phyloP scores from a whole-genome alignment of 2,329 filamentous ascomycete genomes.

The Colletotrichum falcatum region DNA sequence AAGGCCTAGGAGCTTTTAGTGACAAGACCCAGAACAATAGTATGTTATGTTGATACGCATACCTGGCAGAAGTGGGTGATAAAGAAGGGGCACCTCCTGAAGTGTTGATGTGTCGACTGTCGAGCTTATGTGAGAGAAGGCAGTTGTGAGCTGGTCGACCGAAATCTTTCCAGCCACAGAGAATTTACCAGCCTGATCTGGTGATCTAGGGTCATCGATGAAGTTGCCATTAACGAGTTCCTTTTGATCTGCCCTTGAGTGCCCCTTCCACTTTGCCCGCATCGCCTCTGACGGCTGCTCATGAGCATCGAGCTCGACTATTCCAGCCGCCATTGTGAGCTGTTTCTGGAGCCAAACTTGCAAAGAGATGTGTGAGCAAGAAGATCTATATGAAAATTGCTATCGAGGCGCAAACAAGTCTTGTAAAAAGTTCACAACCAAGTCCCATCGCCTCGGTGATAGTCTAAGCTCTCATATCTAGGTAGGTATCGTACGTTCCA shows the following conservation, averaged over 20 bases:
- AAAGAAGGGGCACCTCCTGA: slow-evolving; percentile 66
- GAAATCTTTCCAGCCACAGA: slow-evolving; percentile 58
- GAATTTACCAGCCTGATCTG: slow-evolving; percentile 58
- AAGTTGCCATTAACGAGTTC: slow-evolving; percentile 65
- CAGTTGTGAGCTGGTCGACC: slow-evolving; percentile 54
- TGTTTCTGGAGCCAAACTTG: background rate
- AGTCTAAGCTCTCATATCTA: slow-evolving; percentile 17
- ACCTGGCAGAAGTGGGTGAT: slow-evolving; percentile 78
- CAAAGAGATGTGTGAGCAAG: background rate
- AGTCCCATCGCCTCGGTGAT: background rate
- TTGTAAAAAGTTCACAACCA: background rate
- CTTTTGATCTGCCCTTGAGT: slow-evolving; percentile 69
- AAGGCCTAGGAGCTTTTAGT: slow-evolving; percentile 69
- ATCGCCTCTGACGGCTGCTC: slow-evolving; percentile 80
- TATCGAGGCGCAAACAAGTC: background rate
- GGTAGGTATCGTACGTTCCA: slow-evolving; percentile 33
- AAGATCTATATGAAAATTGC: background rate
- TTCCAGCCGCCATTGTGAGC: slow-evolving; percentile 54
- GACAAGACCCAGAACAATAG: background rate
- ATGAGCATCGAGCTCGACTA: slow-evolving; percentile 76
- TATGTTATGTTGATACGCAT: slow-evolving; percentile 43
- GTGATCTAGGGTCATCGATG: slow-evolving; percentile 61
- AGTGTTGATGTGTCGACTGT: slow-evolving; percentile 48
- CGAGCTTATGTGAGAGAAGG: slow-evolving; percentile 57
- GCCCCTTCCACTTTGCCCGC: slow-evolving; percentile 79